phyloP scores from a whole-genome alignment of 805 yeast genomes.

The Candida incommunis region DNA sequence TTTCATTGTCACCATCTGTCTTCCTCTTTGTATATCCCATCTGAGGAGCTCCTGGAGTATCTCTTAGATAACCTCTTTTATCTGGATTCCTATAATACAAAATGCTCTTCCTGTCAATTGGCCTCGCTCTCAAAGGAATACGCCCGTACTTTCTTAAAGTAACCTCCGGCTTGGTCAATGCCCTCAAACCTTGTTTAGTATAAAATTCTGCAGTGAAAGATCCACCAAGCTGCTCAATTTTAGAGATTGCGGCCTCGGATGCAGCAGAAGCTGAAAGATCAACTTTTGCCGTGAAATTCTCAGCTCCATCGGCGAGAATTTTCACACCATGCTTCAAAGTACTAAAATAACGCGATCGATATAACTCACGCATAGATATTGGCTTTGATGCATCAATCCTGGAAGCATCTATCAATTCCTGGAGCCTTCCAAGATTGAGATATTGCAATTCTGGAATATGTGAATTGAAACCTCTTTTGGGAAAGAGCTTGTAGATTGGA shows the following conservation, averaged over 20 bases:
- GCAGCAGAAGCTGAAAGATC: conserved; percentile 77
- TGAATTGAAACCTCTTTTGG: conserved; percentile 70
- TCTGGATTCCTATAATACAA: conserved; percentile 58
- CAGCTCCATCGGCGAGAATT: conserved; percentile 50
- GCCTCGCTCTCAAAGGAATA: conserved; percentile 74
- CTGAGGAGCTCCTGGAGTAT: conserved; percentile 37
- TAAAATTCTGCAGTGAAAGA: conserved; percentile 60
- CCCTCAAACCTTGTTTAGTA: conserved; percentile 51
- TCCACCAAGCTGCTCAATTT: conserved; percentile 64
- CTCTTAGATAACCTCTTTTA: conserved; percentile 69
- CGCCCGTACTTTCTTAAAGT: conserved; percentile 59
- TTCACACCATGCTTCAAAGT: conserved; percentile 67
- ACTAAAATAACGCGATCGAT: conserved; percentile 60
- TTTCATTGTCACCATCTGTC: neutral
- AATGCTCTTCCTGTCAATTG: conserved; percentile 68
- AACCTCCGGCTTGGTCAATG: conserved; percentile 63
- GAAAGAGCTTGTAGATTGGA: conserved; percentile 70
- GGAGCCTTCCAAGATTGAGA: conserved; percentile 56
- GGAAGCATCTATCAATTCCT: conserved; percentile 53
- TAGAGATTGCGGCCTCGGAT: conserved; percentile 53
- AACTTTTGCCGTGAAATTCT: conserved; percentile 38
- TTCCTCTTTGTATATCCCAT: conserved; percentile 32
- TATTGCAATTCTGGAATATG: conserved; percentile 22
- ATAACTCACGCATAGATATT: conserved; percentile 66
- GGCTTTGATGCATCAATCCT: conserved; percentile 37